These are phyloP conservation scores for Exserohilum turcica DNA, from an alignment of 2,329 filamentous ascomycete genomes.

Conservation along the genomic window DNA sequence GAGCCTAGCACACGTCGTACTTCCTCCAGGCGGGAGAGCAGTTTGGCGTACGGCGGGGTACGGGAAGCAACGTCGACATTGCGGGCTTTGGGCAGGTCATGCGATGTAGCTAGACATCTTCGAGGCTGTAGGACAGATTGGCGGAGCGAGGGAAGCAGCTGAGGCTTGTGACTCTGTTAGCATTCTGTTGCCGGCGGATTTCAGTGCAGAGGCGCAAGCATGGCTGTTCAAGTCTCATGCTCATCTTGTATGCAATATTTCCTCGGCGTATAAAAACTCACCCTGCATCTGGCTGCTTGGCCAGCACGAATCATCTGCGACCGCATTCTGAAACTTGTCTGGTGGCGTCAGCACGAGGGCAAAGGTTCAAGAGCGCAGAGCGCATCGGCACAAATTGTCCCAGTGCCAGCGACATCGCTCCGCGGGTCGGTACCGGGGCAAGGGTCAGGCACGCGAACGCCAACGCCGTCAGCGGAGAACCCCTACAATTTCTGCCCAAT, in stretches of 20 bases:
- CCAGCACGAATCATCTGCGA: constrained; percentile 40
- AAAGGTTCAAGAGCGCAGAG: constrained; percentile 19
- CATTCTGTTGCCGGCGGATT: neutral
- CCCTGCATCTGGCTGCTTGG: constrained; percentile 40
- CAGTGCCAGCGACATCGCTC: constrained; percentile 39
- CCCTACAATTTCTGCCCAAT: constrained; percentile 29
- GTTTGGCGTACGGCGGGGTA: constrained; percentile 80
- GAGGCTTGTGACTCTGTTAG: constrained; percentile 26
- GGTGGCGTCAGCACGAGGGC: constrained; percentile 21
- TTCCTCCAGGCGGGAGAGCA: constrained; percentile 75
- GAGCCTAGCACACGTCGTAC: constrained; percentile 75
- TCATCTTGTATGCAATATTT: neutral
- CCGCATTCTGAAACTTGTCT: constrained; percentile 40
- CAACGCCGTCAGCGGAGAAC: constrained; percentile 19
- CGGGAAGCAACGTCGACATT: constrained; percentile 56
- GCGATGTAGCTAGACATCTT: constrained; percentile 43
- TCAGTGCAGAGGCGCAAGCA: constrained; percentile 1
- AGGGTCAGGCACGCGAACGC: constrained; percentile 16
- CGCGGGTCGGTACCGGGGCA: constrained; percentile 3
- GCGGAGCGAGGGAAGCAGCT: constrained; percentile 28
- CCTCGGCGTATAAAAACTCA: constrained; percentile 19
- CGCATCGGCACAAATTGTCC: constrained; percentile 34
- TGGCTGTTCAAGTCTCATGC: neutral
- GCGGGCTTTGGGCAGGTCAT: constrained; percentile 31
- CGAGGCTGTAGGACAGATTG: constrained; percentile 18